phyloP scores from a whole-genome alignment of 495 filamentous ascomycete species.

The Trichoderma orchidacearum region DNA sequence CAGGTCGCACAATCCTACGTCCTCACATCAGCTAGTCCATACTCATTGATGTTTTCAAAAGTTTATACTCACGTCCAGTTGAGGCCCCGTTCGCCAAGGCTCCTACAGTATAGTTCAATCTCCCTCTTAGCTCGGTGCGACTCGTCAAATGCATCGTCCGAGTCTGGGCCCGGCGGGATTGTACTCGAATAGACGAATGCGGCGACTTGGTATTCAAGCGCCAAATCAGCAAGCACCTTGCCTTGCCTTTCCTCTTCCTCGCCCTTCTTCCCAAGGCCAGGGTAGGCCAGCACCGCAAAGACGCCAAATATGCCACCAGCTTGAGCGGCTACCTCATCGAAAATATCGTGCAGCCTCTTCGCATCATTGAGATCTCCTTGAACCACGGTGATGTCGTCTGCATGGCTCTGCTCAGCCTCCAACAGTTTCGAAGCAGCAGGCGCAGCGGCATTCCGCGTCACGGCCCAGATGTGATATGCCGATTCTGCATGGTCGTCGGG shows the following conservation, averaged over 20 bases:
- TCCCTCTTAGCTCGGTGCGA: constrained; percentile 11
- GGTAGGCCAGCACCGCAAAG: constrained; percentile 18
- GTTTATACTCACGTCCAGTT: constrained; percentile 16
- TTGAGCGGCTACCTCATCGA: constrained; percentile 7
- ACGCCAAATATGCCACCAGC: constrained; percentile 20
- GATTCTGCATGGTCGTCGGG: constrained; percentile 4
- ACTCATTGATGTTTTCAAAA: constrained; percentile 7
- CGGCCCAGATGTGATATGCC: constrained; percentile 13
- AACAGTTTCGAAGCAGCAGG: constrained; percentile 9
- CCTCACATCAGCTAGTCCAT: background rate
- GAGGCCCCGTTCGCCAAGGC: constrained; percentile 11
- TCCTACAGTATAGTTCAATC: constrained; percentile 12
- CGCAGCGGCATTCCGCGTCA: constrained; percentile 17
- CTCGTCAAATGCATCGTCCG: constrained; percentile 6
- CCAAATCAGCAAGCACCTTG: constrained; percentile 16
- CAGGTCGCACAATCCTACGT: constrained; percentile 22
- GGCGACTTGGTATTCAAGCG: constrained; percentile 12
- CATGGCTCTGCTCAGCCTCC: constrained; percentile 4
- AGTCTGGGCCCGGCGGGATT: constrained; percentile 7
- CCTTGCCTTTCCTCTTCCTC: constrained; percentile 14
- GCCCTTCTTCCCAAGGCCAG: constrained; percentile 12
- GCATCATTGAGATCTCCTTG: constrained; percentile 19
- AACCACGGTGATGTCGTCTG: constrained; percentile 12
- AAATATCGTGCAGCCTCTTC: constrained; percentile 11
- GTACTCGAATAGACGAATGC: constrained; percentile 17